Base-by-base conservation (phyloP, 192 early-diverging fungal genomes). In the Podila verticillata region DNA sequence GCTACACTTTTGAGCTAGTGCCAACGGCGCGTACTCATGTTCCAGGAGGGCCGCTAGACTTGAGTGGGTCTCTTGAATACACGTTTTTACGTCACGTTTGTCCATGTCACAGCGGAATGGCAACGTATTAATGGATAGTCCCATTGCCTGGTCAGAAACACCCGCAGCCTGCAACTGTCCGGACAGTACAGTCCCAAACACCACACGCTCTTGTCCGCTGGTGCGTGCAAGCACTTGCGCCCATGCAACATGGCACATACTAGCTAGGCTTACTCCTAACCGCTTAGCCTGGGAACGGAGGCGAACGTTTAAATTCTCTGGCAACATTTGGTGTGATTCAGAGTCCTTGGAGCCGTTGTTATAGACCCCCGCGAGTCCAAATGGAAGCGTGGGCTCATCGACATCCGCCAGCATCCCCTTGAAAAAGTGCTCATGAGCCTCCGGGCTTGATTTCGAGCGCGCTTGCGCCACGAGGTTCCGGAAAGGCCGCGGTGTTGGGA, bases 51-150 rank as follows among this genome's bases (percentile, higher is more conserved):
- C 32, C 0, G 54, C 20, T 1, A 67, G 29, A 9, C 57, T 30
- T 1, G 4, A 19, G 1, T 58, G n/a, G n/a, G 15, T 2, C 34
- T 31, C 24, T 7, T 4, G 8, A 3, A 31, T 2, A 67, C 5
- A 26, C 65, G 5, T 0, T 57, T 34, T 35, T 17, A 57, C 51
- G 7, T 32, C 20, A 1, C 2, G 3, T 20, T 28, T 9, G 0
- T 67, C 65, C 1, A 67, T 3, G 35, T 67, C 65, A 67, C 22
- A 12, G 4, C n/a, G 57, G 58, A 68, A 31, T 6, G 67, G 67
- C 0, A 68, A 57, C n/a, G 67, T 68, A 32, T 68, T 68, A 30
- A 68, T 68, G 58, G 26, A 61, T 0, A 61, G 39, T n/a, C 67
- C 67, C n/a, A 68, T 3, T 31, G 39, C 67, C 2, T 29, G 6